A percentile compares a stretch with the other conserved stretches of the same genome.
Conservation (phyloP, 352 stramenopile species). For the Phytopythium boreale region DNA sequence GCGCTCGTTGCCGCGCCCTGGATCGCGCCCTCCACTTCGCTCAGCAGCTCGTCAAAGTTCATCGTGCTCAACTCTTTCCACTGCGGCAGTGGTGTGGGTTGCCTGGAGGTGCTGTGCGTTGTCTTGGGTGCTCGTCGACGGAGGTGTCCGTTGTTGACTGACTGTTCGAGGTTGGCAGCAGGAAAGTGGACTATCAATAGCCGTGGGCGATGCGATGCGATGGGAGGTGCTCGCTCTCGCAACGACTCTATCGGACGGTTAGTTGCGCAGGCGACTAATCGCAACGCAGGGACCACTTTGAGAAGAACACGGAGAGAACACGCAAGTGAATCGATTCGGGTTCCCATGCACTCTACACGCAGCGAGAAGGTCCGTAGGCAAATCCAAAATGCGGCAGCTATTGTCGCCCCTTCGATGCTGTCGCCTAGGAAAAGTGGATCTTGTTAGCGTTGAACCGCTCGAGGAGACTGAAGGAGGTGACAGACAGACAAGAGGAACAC, state of each 20-base stretch:
- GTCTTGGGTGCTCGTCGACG: background rate
- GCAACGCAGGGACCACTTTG: background rate
- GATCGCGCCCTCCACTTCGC: conserved; percentile 71
- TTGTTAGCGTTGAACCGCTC: conserved; percentile 95
- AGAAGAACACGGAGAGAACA: background rate
- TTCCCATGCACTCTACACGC: background rate
- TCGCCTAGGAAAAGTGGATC: conserved; percentile 94
- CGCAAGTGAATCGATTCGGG: background rate
- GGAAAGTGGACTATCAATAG: background rate
- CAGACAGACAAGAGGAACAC: background rate
- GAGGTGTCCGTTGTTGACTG: background rate
- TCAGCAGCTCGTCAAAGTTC: conserved; percentile 69
- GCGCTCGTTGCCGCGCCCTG: conserved; percentile 23
- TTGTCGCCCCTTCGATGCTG: background rate
- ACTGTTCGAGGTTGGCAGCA: background rate
- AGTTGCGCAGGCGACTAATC: background rate
- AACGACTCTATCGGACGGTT: background rate
- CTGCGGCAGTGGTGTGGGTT: background rate
- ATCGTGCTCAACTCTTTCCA: conserved; percentile 19
- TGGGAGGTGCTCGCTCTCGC: no score
- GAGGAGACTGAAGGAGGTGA: conserved; percentile 62
- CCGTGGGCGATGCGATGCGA: background rate
- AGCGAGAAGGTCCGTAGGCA: background rate
- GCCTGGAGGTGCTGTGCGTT: background rate
- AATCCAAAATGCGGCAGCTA: background rate